phyloP scores from a whole-genome alignment of 2,329 filamentous ascomycete species.

The Epichloe glyceriae region DNA sequence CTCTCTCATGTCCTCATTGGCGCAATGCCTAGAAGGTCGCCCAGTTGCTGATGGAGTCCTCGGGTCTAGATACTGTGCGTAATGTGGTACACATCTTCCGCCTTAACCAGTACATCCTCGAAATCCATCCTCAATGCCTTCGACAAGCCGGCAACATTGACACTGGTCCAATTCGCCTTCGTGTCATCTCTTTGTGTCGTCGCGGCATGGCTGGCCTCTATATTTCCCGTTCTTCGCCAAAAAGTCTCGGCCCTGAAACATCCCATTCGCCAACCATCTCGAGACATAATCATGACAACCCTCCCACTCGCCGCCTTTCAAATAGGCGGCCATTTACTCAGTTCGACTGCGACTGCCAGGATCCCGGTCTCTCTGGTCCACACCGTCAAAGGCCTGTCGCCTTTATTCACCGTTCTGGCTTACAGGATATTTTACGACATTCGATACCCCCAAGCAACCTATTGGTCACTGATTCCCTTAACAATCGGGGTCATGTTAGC shows the following conservation, averaged over 20 bases:
- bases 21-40: neutral
- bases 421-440: slow-evolving; percentile 86
- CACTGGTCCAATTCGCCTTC: slow-evolving; percentile 84
- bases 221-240: slow-evolving; percentile 58
- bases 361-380: slow-evolving; percentile 96
- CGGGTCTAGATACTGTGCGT: slow-evolving; percentile 60
- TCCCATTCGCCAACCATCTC: slow-evolving; percentile 68
- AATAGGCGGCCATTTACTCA: slow-evolving; percentile 84
- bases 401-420: slow-evolving; percentile 85
- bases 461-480: slow-evolving; percentile 77
- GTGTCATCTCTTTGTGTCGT: slow-evolving; percentile 80
- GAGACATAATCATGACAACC: slow-evolving; percentile 73
- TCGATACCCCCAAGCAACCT: slow-evolving; percentile 74
- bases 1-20: neutral
- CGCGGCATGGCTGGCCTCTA: slow-evolving; percentile 59
- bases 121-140: slow-evolving; percentile 93
- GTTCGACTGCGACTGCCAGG: slow-evolving; percentile 82
- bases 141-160: slow-evolving; percentile 81
- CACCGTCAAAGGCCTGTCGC: slow-evolving; percentile 95
- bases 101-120: slow-evolving; percentile 92
- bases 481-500: slow-evolving; percentile 93
- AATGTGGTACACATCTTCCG: slow-evolving; percentile 90
- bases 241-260: slow-evolving; percentile 69
- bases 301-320: slow-evolving; percentile 89
- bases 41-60: slow-evolving; percentile 6